Conservation (phyloP, 257 asterid genomes). For the Fraxinus quadrangulata region DNA sequence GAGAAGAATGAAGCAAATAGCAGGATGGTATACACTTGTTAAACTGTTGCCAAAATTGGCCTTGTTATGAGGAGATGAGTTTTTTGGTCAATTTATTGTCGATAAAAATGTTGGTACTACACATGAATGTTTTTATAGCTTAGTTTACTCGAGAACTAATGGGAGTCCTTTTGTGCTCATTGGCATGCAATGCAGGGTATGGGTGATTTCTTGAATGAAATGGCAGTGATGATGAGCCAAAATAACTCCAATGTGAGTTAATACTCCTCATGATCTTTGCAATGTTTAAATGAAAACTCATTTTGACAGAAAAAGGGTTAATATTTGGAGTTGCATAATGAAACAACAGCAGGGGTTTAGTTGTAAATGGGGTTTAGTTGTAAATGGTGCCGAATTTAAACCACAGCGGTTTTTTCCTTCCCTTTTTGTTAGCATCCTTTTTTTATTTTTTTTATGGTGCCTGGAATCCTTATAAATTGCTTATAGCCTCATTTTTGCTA, state of each 20-base stretch:
- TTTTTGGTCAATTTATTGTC: background rate
- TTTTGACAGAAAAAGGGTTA: background rate
- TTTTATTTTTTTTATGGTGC: background rate
- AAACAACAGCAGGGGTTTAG: background rate
- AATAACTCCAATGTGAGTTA: conserved; percentile 55
- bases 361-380: background rate
- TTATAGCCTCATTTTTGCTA: background rate
- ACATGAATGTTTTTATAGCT: background rate
- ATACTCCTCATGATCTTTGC: background rate
- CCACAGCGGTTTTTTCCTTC: background rate
- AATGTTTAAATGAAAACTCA: background rate
- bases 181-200: conserved; percentile 61
- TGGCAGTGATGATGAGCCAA: conserved; percentile 82
- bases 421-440: background rate
- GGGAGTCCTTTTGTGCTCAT: background rate
- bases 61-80: background rate
- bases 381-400: background rate
- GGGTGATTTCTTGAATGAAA: conserved; percentile 87
- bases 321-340: background rate
- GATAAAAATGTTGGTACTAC: background rate
- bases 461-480: background rate
- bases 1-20: background rate
- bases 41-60: background rate
- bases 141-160: background rate
- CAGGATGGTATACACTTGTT: background rate